phyloP scores from a whole-genome alignment of 2,329 filamentous ascomycete genomes.

The Aureobasidium subglaciale region DNA sequence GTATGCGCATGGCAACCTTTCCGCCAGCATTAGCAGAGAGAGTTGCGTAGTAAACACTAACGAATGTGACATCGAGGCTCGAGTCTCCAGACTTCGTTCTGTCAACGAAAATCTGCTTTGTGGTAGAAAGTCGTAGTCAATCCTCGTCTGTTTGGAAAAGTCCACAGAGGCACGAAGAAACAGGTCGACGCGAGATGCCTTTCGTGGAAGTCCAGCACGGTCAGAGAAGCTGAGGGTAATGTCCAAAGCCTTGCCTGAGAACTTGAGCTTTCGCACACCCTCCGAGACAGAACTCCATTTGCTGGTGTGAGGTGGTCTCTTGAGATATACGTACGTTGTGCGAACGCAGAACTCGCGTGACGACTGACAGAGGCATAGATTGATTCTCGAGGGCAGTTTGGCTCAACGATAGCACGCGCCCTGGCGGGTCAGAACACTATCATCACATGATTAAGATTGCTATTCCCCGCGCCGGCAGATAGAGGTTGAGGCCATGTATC shows the following conservation, averaged over 20 bases:
- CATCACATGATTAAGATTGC: too few species aligned
- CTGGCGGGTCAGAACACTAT: too few species aligned
- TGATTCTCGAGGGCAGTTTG: too few species aligned
- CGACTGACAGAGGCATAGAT: too few species aligned
- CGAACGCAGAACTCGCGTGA: too few species aligned
- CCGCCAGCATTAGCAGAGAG: slow-evolving; percentile 14
- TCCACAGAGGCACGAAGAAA: neutral
- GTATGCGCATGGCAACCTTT: slow-evolving; percentile 21
- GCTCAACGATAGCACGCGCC: too few species aligned
- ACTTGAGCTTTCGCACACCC: neutral
- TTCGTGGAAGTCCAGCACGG: too few species aligned
- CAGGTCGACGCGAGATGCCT: neutral
- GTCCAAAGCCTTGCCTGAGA: neutral
- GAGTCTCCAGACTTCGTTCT: slow-evolving; percentile 20
- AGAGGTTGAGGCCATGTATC: too few species aligned
- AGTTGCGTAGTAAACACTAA: neutral
- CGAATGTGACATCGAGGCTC: neutral
- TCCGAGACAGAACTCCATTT: neutral
- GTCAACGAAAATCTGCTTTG: slow-evolving; percentile 23
- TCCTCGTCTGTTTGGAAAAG: neutral
- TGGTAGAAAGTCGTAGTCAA: slow-evolving; percentile 27
- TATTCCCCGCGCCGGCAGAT: too few species aligned
- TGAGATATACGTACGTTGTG: too few species aligned
- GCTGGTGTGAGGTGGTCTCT: too few species aligned
- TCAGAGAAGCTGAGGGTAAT: neutral